Conservation (phyloP, 257 asterid genomes). For the Scutellaria baicalensis region DNA sequence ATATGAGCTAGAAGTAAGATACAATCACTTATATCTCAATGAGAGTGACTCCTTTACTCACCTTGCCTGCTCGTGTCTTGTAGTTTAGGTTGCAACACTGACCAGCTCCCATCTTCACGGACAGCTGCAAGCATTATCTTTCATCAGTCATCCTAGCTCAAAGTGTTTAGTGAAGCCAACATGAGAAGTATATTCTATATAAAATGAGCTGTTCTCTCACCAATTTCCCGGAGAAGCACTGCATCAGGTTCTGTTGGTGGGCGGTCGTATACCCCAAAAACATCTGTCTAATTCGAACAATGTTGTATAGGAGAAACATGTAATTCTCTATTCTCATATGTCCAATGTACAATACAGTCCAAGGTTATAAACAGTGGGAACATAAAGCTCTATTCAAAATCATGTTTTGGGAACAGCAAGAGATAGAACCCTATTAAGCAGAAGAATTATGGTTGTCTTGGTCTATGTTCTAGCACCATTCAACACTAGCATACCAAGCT, state of each 20-base stretch:
- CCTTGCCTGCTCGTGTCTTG: conserved; percentile 50
- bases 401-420: neutral
- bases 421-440: neutral
- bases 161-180: neutral
- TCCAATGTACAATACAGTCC: neutral
- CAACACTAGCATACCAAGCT: neutral
- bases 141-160: conserved; percentile 6
- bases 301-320: conserved; percentile 36
- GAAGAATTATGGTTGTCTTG: neutral
- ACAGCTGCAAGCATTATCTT: conserved; percentile 48
- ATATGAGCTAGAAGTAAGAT: neutral
- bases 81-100: conserved; percentile 53
- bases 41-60: conserved; percentile 15
- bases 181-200: neutral
- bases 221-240: conserved; percentile 72
- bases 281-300: conserved; percentile 61
- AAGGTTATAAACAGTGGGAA: neutral
- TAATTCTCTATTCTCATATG: neutral
- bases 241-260: conserved; percentile 87
- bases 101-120: conserved; percentile 89
- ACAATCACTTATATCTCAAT: neutral
- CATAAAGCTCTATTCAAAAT: too few species aligned
- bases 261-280: conserved; percentile 79
- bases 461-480: neutral
- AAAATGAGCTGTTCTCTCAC: conserved; percentile 30